A percentile compares a stretch with the other conserved stretches of the same genome.
Evolutionary conservation across 306 rosid genomes (phyloP).

Genomic region (Delonix regia): DNA sequence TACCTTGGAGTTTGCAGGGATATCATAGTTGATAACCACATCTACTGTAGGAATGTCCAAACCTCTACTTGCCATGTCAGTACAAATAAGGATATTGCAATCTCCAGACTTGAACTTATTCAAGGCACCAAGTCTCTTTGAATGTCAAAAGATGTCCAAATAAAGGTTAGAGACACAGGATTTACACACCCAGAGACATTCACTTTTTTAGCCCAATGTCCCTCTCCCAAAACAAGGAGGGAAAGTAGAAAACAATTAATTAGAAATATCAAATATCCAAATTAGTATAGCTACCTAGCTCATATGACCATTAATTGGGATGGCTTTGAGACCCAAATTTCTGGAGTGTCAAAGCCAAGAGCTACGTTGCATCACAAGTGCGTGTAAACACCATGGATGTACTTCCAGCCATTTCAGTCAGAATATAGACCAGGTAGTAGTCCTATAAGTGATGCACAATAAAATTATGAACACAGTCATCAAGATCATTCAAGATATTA

Average conservation of each 20-base stretch:
- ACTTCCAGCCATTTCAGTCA: constrained; percentile 69
- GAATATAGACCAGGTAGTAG: constrained; percentile 81
- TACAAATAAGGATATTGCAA: constrained; percentile 80
- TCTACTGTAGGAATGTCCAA: constrained; percentile 82
- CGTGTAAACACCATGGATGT: constrained; percentile 94
- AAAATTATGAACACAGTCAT: not conserved
- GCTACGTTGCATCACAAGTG: constrained; percentile 79
- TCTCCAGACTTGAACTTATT: constrained; percentile 89
- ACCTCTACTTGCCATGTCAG: constrained; percentile 95
- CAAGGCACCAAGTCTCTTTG: constrained; percentile 88
- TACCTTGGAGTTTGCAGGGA: constrained; percentile 88
- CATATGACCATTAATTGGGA: constrained; percentile 96
- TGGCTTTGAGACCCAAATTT: constrained; percentile 82
- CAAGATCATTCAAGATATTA: constrained; percentile 26
- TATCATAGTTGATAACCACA: constrained; percentile 89
- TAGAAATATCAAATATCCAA: constrained; percentile 4
- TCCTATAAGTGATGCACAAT: constrained; percentile 53
- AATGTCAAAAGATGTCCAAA: constrained; percentile 52
- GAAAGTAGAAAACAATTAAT: not conserved
- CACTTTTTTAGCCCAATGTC: constrained; percentile 1
- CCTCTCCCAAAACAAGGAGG: constrained; percentile 4
- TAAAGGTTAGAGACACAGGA: constrained; percentile 16
- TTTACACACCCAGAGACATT: not conserved
- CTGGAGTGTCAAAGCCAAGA: constrained; percentile 79
- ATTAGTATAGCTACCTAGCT: constrained; percentile 62